Evolutionary conservation across 1,284 basidiomycete genomes (phyloP), one percentile per base, ranked within the genome.

Genomic region (Meripilus lineatus): DNA sequence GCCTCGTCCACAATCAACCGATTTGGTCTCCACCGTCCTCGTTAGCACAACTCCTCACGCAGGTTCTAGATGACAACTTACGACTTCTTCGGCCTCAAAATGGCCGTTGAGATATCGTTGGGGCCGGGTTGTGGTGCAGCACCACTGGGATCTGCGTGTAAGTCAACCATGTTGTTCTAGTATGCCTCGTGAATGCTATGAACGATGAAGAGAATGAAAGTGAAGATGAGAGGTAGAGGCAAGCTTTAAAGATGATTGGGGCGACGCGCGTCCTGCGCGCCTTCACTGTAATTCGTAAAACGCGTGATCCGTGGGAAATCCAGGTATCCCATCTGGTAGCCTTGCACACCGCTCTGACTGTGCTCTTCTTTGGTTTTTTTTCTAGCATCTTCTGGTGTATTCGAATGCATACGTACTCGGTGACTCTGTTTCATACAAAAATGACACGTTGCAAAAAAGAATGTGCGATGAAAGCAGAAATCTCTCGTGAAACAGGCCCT

Each of bases 1-100:
- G 91, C 83, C 63, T 97, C 93, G 59, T 96, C 93, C 51, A 95
- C 92, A 60, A 95, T 86, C 50, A 97, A 77, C 61, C 93, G 89
- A 74, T 96, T 95, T 34, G 93, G 93, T 23, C 93, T 95, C 56
- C 5, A 54, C 38, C 52, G 41, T 26, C 40, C 36, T 43, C 13
- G 33, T 50, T 17, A 50, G 33, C 44, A n/a, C n/a, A n/a, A n/a
- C n/a, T n/a, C n/a, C n/a, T n/a, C n/a, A 25, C 21, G 22, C 15
- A 20, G 8, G 18, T 10, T 5, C 22, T 14, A 32, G 40, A n/a
- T 30, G n/a, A n/a, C n/a, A 38, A 79, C 91, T 57, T 64, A 95
- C 93, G 90, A 93, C 76, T 94, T 94, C 88, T 96, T 97, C 54
- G 85, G 86, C 52, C 93, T 75, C 50, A 97, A 74, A 64, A 97